phyloP scores from a whole-genome alignment of 306 rosid genomes.

The Clitoria ternatea region DNA sequence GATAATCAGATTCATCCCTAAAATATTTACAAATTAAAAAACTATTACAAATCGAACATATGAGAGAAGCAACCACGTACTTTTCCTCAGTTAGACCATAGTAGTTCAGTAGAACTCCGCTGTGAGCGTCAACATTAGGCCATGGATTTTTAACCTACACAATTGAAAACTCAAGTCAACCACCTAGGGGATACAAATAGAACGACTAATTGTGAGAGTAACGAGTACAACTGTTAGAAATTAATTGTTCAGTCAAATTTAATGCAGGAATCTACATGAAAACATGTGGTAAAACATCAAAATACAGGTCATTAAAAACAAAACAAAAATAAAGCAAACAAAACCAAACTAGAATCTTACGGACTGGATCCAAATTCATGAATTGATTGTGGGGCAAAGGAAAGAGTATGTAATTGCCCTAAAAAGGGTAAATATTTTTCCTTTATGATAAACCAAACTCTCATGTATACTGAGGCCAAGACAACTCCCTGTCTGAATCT shows the following conservation, averaged over 20 bases:
- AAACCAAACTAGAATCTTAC: background rate
- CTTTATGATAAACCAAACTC: background rate
- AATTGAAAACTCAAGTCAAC: slow-evolving; percentile 12
- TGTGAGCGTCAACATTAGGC: slow-evolving; percentile 99
- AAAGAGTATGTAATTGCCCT: background rate
- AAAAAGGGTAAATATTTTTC: background rate
- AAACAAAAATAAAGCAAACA: background rate
- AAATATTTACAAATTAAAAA: slow-evolving; percentile 13
- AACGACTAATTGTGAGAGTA: background rate
- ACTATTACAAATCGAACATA: background rate
- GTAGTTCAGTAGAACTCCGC: slow-evolving; percentile 90
- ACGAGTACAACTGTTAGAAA: background rate
- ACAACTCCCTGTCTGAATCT: slow-evolving; percentile 4
- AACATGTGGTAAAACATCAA: background rate
- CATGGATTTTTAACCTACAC: slow-evolving; percentile 97
- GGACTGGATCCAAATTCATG: background rate
- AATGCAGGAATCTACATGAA: background rate
- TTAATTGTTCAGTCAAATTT: background rate
- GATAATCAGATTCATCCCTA: slow-evolving; percentile 20
- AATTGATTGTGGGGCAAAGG: background rate
- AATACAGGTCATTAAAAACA: background rate
- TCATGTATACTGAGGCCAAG: background rate
- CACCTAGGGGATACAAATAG: slow-evolving; percentile 14
- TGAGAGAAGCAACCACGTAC: slow-evolving; percentile 33
- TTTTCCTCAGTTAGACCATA: slow-evolving; percentile 93